Evolutionary conservation across 2,329 filamentous ascomycete genomes (phyloP), one percentile per base, ranked within the genome.

Genomic region (Aspergillus sp.): DNA sequence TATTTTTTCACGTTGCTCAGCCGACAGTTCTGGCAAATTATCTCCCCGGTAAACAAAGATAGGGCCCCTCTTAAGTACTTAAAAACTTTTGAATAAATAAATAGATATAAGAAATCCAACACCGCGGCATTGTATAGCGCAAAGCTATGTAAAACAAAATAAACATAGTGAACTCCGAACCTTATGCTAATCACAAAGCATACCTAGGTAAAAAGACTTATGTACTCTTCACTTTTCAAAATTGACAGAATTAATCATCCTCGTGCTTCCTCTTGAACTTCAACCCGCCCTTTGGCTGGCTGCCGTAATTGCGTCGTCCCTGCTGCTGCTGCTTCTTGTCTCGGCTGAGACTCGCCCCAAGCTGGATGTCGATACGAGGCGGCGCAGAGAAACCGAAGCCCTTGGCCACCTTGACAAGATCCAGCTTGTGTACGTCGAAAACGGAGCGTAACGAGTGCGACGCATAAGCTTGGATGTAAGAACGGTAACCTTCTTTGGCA

Each of bases 391-490:
- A 96, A 0, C 91, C 91, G 70, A 95, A 96, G 63, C 86, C 85
- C 81, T 91, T 93, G 51, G 90, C 90, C 3, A 96, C 87, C 77
- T 93, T 93, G 67, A 88, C 85, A 17, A 96, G 80, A 71, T 96
- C 91, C 12, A 95, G 80, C 71, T 91, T 90, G 73, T 91, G 82
- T 53, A 96, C 86, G 72, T 93, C 89, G 71, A 93, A 96, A 38
- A 96, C 88, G n/a, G 86, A 89, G 26, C 91, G 85, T 58, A 95
- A 80, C 64, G 85, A 88, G 76, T 93, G 95, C 57, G 88, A 92
- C 20, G 93, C 92, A 71, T 99, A 99, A 0, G 95, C 93, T 74
- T 98, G 92, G 22, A 99, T 83, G 74, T 99, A 99, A 18, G 90
- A 91, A 59, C 90, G 85, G 79, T 95, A 96, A 4, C 90, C 85